phyloP scores from a whole-genome alignment of 2,329 filamentous ascomycete species.

The Fusarium nisikadoi region DNA sequence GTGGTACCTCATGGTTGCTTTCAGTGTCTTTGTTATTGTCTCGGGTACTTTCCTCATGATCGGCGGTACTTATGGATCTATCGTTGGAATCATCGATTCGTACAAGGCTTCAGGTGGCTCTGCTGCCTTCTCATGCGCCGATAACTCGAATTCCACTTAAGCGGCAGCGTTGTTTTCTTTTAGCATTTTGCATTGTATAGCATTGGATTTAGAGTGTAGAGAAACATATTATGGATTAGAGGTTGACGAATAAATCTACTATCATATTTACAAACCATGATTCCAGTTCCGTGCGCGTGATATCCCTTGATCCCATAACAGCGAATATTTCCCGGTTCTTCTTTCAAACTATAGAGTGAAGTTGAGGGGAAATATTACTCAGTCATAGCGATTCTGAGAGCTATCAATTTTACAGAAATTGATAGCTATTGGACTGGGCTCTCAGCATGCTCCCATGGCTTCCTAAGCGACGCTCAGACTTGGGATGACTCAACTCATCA shows the following conservation, averaged over 20 bases:
- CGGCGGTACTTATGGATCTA: constrained; percentile 57
- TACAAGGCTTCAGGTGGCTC: constrained; percentile 52
- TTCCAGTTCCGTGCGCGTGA: background rate
- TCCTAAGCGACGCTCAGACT: rapidly evolving
- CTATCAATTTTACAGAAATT: rapidly evolving
- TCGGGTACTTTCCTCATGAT: constrained; percentile 54
- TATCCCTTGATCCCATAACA: too few relatives aligned
- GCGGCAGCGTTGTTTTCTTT: background rate
- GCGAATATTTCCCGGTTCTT: background rate
- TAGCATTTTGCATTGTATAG: background rate
- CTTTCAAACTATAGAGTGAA: background rate
- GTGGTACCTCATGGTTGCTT: constrained; percentile 35
- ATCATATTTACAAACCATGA: background rate
- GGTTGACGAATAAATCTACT: constrained; percentile 5
- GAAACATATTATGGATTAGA: background rate
- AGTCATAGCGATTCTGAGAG: rapidly evolving
- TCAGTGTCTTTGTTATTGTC: constrained; percentile 24
- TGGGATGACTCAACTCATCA: background rate
- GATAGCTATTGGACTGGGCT: background rate
- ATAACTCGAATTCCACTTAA: constrained; percentile 52
- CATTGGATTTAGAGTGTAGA: constrained; percentile 7
- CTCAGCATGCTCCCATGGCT: background rate
- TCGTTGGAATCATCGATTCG: constrained; percentile 49
- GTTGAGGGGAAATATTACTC: rapidly evolving
- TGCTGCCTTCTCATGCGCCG: constrained; percentile 54